Conservation (phyloP, 768 basidiomycete species). For the Tulasnella calospora region DNA sequence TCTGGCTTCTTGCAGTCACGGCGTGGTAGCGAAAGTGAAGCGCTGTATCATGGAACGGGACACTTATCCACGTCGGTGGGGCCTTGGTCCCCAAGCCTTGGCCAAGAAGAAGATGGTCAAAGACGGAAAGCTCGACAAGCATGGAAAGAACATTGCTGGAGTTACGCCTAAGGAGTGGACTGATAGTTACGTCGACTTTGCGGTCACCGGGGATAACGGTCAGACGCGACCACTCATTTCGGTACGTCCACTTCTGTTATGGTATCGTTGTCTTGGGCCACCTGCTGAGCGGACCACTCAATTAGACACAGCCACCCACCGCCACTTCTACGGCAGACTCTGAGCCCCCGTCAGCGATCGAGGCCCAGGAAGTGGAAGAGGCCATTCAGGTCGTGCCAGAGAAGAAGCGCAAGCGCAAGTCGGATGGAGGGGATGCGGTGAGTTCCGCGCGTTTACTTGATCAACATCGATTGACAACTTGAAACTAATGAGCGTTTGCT, state of each 20-base stretch:
- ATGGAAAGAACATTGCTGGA: constrained; percentile 82
- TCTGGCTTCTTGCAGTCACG: constrained; percentile 95
- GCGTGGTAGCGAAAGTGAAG: constrained; percentile 98
- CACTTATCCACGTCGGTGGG: constrained; percentile 97
- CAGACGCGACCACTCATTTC: constrained; percentile 21
- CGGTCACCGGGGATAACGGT: constrained; percentile 51
- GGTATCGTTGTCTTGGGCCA: constrained; percentile 41
- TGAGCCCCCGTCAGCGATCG: constrained; percentile 32
- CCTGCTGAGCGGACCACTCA: constrained; percentile 31
- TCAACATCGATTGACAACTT: neutral
- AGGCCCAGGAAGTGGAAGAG: constrained; percentile 34
- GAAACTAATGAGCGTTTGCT: neutral
- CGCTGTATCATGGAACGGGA: constrained; percentile 99
- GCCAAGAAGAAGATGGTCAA: constrained; percentile 99
- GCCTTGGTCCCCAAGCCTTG: constrained; percentile 91
- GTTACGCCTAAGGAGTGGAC: constrained; percentile 89
- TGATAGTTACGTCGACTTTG: constrained; percentile 87
- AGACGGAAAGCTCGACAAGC: constrained; percentile 94
- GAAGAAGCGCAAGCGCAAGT: constrained; percentile 73
- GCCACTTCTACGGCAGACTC: constrained; percentile 29
- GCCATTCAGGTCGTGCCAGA: constrained; percentile 53
- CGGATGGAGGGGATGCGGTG: constrained; percentile 36
- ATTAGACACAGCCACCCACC: constrained; percentile 29
- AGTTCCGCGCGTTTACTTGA: constrained; percentile 14
- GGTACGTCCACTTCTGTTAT: constrained; percentile 29